Base-by-base conservation (phyloP, 208 protist genomes). In the Crithidia brevicula region DNA sequence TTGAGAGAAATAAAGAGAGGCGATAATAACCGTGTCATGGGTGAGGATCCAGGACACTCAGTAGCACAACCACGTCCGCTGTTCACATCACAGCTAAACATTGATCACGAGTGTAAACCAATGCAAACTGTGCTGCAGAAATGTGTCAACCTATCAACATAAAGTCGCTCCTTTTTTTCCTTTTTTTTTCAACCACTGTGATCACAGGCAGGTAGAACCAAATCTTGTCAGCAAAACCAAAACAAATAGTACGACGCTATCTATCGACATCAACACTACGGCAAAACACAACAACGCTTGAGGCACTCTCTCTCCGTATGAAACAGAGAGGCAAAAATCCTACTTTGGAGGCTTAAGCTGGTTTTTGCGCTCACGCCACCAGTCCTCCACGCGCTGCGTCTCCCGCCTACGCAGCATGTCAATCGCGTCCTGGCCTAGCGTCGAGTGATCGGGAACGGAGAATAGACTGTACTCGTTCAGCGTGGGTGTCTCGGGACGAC, bases 391-490 rank as follows among this genome's bases (percentile, higher is more conserved):
- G 18, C 77, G 47, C 59, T 83, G 74, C 16, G 82, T 67, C 74
- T 95, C 86, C 13, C 84, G 81, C 20, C 86, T 51, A 22, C 89
- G 81, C 72, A 95, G 77, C 82, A 85, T 86, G 50, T 92, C 77
- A 15, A 95, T 81, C 9, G 89, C 86, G 68, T 95, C 89, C 76
- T 93, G 86, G 3, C 87, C 89, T 22, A 95, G 42, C 25, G 67
- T 80, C 34, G 64, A 74, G 58, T 92, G 85, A 45, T 93, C 82
- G 25, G 89, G 89, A 0, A 85, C 80, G 16, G 89, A 82, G 54
- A 95, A 95, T 4, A 95, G 73, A 52, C 64, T 82, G 59, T 95
- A 95, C 75, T 93, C 86, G 9, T 74, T 68, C 58, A 91, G 38
- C 52, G 71, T 78, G 38, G 82, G 78, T 4, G 77, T 58, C 7